These are phyloP conservation scores for Backusella tuberculispora DNA, from an alignment of 192 early-diverging fungal species.

Conservation along the genomic window DNA sequence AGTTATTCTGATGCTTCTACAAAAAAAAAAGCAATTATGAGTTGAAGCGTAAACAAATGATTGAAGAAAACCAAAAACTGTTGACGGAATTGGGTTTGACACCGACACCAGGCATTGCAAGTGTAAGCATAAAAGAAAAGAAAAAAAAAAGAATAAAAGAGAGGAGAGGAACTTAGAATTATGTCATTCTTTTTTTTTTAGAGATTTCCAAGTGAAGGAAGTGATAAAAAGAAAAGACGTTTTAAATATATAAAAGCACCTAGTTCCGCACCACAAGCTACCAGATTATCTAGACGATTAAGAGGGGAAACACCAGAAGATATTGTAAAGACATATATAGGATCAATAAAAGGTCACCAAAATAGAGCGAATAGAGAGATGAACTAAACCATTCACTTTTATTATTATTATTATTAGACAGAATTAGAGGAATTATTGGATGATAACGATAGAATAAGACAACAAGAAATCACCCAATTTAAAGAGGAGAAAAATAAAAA, in stretches of 20 bases:
- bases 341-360: too few relatives aligned
- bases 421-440: constrained; percentile 34
- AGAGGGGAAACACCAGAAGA: constrained; percentile 36
- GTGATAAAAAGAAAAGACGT: constrained; percentile 3
- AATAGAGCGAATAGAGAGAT: too few relatives aligned
- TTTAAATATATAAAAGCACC: not conserved
- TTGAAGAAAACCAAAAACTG: constrained; percentile 47
- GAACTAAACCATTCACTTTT: too few relatives aligned
- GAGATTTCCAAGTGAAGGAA: not conserved
- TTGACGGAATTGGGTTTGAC: constrained; percentile 46
- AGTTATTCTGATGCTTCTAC: not conserved
- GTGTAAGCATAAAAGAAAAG: not conserved
- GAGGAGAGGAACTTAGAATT: too few relatives aligned
- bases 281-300: constrained; percentile 32
- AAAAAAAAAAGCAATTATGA: constrained; percentile 44
- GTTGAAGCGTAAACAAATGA: constrained; percentile 43
- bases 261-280: not conserved
- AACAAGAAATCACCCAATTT: not conserved
- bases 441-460: constrained; percentile 29
- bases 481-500: not conserved
- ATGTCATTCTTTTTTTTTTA: not conserved
- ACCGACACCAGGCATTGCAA: not conserved
- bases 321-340: constrained; percentile 24
- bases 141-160: not conserved
- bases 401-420: not conserved